These are phyloP conservation scores for Amphichorda felina DNA, from an alignment of 2,329 filamentous ascomycete species.

Conservation along the genomic window DNA sequence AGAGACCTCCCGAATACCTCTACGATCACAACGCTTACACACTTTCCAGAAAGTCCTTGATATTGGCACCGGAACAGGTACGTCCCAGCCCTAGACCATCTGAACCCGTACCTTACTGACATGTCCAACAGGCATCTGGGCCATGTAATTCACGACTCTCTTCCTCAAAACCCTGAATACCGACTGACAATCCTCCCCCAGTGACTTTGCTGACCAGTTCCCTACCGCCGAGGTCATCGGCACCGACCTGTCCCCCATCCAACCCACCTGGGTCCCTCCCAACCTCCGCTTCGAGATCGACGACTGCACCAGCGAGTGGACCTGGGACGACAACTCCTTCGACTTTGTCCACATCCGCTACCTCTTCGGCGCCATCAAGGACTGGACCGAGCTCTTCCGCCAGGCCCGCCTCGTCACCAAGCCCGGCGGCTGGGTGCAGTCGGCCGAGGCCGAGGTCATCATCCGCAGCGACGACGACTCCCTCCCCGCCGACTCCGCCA, in stretches of 20 bases:
- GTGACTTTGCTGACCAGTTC: conserved; percentile 16
- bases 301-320: conserved; percentile 25
- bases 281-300: conserved; percentile 6
- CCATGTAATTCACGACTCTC: not conserved
- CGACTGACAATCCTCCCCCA: conserved; percentile 9
- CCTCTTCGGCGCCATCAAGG: conserved; percentile 42
- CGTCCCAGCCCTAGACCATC: not conserved
- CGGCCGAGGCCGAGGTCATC: conserved; percentile 4
- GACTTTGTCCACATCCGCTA: conserved; percentile 48
- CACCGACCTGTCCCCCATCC: conserved; percentile 5
- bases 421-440: conserved; percentile 8
- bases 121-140: conserved; percentile 5
- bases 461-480: conserved; percentile 4
- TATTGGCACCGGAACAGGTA: conserved; percentile 8
- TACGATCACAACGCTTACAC: not conserved
- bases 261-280: conserved; percentile 3
- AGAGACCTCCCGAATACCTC: too few species aligned
- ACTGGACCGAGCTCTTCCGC: conserved; percentile 41
- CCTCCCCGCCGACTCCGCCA: conserved; percentile 1
- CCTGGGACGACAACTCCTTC: conserved; percentile 27
- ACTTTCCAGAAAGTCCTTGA: conserved; percentile 8
- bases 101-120: not conserved
- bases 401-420: conserved; percentile 5
- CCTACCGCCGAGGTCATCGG: conserved; percentile 3
- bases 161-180: conserved; percentile 5